Base-by-base conservation (phyloP, 306 rosid species). In the Glycyrrhiza uralensis region DNA sequence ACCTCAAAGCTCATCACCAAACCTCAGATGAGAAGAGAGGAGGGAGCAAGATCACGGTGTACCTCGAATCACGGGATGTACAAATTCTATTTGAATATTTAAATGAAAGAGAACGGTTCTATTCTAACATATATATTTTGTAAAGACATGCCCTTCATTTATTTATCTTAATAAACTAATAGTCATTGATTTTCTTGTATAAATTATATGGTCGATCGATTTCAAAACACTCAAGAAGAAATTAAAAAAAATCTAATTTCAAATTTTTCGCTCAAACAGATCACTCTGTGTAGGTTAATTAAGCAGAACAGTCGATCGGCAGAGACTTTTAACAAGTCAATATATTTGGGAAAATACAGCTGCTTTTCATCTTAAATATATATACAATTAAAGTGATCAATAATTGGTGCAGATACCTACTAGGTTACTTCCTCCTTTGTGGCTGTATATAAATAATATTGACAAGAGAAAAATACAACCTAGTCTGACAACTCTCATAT, bases 401-500 rank as follows among this genome's bases (percentile, higher is more conserved):
- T 45, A 8, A 39, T 28, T 4, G 14, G 52, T 22, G 24, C 58
- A 52, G 35, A 26, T 54, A 12, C 56, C 79, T 65, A 28, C 38
- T 9, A 12, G 23, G 2, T 0, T 5, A 4, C 5, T n/a, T 18
- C 4, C 24, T 52, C 44, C 15, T 24, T 10, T 28, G 33, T 30
- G 52, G 72, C 55, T 6, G 74, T n/a, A 60, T 36, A 52, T 11
- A 18, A 24, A n/a, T n/a, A n/a, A n/a, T n/a, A n/a, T n/a, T 23
- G 69, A 71, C 74, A 71, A 20, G 29, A 18, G 60, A 32, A 77
- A 64, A 65, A 26, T 56, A 36, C 75, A 56, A 72, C 65, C 18
- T 9, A 57, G 19, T 9, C 18, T 4, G 59, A 30, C 23, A 49
- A 72, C 11, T 41, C 46, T 45, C 47, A 4, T 36, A 19, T 65